Conservation (phyloP, 352 stramenopile genomes). For the Pythium dissimile region DNA sequence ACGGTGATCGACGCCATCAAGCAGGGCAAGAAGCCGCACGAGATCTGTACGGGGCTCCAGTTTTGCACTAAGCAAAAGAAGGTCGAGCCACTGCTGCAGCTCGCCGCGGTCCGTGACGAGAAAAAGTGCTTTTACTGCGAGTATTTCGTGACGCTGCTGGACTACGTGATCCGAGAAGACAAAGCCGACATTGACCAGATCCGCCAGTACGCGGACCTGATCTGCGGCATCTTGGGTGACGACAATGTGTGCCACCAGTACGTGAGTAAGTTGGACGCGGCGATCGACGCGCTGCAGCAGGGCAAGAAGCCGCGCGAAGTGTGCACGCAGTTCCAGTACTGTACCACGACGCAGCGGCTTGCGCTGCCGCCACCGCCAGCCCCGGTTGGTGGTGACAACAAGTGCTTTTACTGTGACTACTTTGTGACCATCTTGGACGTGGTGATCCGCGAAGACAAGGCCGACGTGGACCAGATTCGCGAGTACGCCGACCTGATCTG, state of each 20-base stretch:
- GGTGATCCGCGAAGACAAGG: conserved; percentile 48
- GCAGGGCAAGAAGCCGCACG: conserved; percentile 53
- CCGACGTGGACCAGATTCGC: conserved; percentile 53
- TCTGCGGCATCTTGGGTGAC: conserved; percentile 61
- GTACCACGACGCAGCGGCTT: conserved; percentile 4
- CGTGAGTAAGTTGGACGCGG: conserved; percentile 55
- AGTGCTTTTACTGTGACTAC: conserved; percentile 66
- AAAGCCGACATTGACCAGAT: conserved; percentile 51
- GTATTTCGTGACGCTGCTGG: conserved; percentile 54
- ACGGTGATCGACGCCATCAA: conserved; percentile 55
- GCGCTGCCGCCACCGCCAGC: neutral
- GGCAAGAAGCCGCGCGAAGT: conserved; percentile 56
- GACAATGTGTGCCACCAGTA: conserved; percentile 67
- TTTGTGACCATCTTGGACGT: conserved; percentile 57
- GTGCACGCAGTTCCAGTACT: conserved; percentile 55
- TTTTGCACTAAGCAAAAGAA: neutral
- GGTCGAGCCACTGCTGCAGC: neutral
- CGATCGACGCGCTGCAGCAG: conserved; percentile 58
- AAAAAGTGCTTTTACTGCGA: conserved; percentile 65
- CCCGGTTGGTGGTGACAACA: conserved; percentile 22
- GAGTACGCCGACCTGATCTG: conserved; percentile 76
- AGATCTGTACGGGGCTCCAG: conserved; percentile 37
- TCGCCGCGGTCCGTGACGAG: conserved; percentile 2
- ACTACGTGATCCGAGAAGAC: conserved; percentile 58
- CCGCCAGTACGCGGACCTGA: conserved; percentile 67